Evolutionary conservation across 208 protist species (phyloP), one percentile per base, ranked within the genome.

Genomic region (Tritrichomonas musculus): DNA sequence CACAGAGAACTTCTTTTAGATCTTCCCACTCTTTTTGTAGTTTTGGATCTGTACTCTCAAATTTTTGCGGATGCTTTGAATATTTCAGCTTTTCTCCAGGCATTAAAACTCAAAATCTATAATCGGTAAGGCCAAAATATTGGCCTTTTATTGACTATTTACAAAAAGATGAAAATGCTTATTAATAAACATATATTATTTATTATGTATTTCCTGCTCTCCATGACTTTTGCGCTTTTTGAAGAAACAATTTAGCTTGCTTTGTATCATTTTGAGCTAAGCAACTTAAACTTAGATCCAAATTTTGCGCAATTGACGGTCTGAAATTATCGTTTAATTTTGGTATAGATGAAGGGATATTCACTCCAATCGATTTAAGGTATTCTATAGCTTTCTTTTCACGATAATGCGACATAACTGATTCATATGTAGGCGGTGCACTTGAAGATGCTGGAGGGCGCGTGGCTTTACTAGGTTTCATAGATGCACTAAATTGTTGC

Each of bases 1-100:
- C 77, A 39, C 77, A 88, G n/a, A 88, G 30, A 13, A 88, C 77
- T 44, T 57, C 77, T 39, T 88, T 88, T 3, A 88, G 27, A 30
- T 88, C 77, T 88, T 88, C 77, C 77, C 77, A 88, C 30, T 88
- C 17, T 88, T 88, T 88, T 88, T 88, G 77, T 14, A 88, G 47
- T 20, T 33, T 39, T 88, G 77, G 77, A 88, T 88, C 77, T 8
- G 41, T 14, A 39, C 11, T 88, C 33, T 88, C 77, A 17, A 88
- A 88, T 39, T 53, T 53, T 17, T 88, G 41, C 57, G 77, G 44
- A 39, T 88, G 77, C 2, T 57, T n/a, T 20, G 14, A 20, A 39
- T 88, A 88, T 88, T 88, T 88, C 25, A 44, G 27, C 69, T 77
- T 77, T 72, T 72, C 25, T 60, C 11, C 11, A 22, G 53, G 5